These are phyloP conservation scores for Diospyros kaki DNA, from an alignment of 148 eudicot genomes.

Conservation along the genomic window DNA sequence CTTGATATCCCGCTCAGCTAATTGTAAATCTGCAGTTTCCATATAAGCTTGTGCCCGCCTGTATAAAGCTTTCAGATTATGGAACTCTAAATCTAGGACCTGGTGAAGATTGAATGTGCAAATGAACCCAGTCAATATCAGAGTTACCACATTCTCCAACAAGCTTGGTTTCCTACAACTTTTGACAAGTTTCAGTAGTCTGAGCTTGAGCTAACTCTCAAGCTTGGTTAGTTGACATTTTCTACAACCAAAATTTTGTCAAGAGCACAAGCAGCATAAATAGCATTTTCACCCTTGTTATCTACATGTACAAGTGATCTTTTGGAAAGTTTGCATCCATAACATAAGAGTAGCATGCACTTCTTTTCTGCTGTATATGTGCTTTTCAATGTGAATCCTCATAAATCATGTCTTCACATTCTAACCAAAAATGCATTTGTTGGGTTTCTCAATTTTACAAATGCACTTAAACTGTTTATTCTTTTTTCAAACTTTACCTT, in stretches of 20 bases:
- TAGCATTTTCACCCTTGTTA: too few relatives aligned
- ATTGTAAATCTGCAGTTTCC: slow-evolving; percentile 39
- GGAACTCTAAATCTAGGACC: slow-evolving; percentile 52
- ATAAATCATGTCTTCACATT: neutral
- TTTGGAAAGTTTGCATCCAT: neutral
- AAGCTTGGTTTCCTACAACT: neutral
- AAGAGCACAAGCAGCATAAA: neutral
- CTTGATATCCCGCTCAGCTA: slow-evolving; percentile 60
- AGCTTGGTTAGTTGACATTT: neutral
- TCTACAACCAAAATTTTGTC: neutral
- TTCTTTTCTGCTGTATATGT: neutral
- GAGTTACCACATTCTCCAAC: neutral
- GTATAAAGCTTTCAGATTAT: slow-evolving; percentile 62
- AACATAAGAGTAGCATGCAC: neutral
- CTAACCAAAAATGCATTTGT: neutral
- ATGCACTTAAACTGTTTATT: neutral
- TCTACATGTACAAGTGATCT: too few relatives aligned
- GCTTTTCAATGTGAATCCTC: neutral
- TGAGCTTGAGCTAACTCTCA: neutral
- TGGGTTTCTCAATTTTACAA: neutral
- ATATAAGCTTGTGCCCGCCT: slow-evolving; percentile 60
- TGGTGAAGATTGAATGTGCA: slow-evolving; percentile 13
- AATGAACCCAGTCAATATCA: neutral
- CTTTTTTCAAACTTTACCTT: slow-evolving; percentile 31
- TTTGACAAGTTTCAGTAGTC: neutral